Conservation (phyloP, 1,284 basidiomycete genomes). For the Rhodotorula sp. region DNA sequence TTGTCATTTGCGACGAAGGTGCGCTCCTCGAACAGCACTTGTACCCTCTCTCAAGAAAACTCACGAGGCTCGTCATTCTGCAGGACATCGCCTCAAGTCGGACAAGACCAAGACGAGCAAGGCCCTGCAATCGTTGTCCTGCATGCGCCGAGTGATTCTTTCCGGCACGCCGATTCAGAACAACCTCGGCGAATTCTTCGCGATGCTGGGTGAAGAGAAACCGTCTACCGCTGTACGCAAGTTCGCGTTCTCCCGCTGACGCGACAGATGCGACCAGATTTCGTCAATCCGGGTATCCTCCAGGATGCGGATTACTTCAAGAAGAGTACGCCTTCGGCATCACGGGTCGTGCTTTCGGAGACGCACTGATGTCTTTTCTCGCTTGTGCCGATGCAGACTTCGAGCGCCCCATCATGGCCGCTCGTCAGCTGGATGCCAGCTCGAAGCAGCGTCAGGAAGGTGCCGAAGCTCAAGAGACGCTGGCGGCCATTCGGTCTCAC, state of each 20-base stretch:
- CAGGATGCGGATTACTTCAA: slow-evolving; percentile 45
- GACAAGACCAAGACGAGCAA: slow-evolving; percentile 87
- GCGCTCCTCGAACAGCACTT: not conserved
- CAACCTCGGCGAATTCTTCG: slow-evolving; percentile 90
- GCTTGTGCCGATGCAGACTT: slow-evolving; percentile 70
- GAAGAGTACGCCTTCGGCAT: slow-evolving; percentile 22
- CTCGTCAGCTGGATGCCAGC: slow-evolving; percentile 73
- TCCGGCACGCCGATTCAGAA: slow-evolving; percentile 97
- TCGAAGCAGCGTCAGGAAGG: slow-evolving; percentile 72
- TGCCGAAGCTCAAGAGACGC: slow-evolving; percentile 60
- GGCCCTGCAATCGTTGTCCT: slow-evolving; percentile 54
- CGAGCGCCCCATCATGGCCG: slow-evolving; percentile 84
- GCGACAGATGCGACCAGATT: slow-evolving; percentile 65
- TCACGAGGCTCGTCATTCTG: too few relatives aligned
- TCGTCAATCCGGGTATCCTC: slow-evolving; percentile 87
- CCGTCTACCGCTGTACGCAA: not conserved
- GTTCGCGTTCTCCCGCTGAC: not conserved
- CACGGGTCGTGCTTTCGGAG: not conserved
- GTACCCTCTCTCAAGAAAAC: too few relatives aligned
- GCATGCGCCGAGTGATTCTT: slow-evolving; percentile 59
- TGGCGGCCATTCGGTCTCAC: slow-evolving; percentile 72
- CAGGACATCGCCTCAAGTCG: slow-evolving; percentile 91
- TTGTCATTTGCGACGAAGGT: slow-evolving; percentile 97
- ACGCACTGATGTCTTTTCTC: not conserved
- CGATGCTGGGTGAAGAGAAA: slow-evolving; percentile 66